Conservation (phyloP, 306 rosid species). For the Fragaria vesca region DNA sequence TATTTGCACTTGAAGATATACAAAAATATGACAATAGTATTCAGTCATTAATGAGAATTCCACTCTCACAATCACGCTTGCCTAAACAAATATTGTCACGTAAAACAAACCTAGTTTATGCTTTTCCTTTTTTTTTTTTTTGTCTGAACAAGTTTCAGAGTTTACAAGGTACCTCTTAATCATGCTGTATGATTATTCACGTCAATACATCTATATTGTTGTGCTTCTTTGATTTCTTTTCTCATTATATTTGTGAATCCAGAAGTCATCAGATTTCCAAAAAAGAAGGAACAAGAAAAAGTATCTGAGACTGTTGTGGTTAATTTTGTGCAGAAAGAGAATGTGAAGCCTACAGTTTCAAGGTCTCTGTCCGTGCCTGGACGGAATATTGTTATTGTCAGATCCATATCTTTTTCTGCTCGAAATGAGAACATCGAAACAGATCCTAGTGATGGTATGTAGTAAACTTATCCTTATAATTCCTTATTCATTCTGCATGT, state of each 20-base stretch:
- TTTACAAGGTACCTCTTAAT: not conserved
- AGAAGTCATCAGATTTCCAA: not conserved
- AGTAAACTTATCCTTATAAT: not conserved
- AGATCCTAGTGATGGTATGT: conserved; percentile 66
- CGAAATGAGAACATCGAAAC: conserved; percentile 43
- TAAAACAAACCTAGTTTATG: no score
- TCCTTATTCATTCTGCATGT: not conserved
- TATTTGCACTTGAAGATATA: conserved; percentile 13
- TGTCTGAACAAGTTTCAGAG: not conserved
- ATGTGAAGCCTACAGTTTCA: conserved; percentile 55
- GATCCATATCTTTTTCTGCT: conserved; percentile 69
- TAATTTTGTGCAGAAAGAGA: conserved; percentile 64
- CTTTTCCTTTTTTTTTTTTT: no score
- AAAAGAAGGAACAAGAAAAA: not conserved
- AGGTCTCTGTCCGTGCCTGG: conserved; percentile 90
- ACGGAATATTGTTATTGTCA: conserved; percentile 67
- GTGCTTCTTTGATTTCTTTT: not conserved
- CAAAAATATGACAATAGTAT: not conserved
- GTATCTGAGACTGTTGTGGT: conserved; percentile 14
- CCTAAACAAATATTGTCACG: no score
- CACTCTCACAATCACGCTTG: not conserved
- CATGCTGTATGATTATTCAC: not conserved
- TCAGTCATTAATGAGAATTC: not conserved
- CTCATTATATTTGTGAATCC: not conserved
- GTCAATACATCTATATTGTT: not conserved